Percentiles rank a stretch among this genome's conserved stretches.
Evolutionary conservation across 192 early-diverging fungal genomes (phyloP).

Genomic region (Lobulomyces angularis): DNA sequence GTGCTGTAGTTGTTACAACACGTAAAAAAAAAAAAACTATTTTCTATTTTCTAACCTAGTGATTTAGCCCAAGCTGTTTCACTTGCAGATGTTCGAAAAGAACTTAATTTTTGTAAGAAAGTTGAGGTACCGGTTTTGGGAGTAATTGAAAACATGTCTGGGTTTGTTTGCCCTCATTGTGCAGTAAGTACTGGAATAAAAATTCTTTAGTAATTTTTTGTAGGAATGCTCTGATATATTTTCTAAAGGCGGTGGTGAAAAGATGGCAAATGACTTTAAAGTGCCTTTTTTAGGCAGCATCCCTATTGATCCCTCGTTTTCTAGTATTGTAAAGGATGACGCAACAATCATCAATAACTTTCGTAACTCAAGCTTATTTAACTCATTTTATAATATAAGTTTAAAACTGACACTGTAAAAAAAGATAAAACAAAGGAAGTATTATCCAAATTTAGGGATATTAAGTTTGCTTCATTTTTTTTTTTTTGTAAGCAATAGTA

Average conservation of each 20-base stretch:
- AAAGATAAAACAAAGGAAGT: too few species aligned
- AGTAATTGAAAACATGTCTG: conserved; percentile 94
- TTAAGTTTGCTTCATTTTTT: conserved; percentile 1
- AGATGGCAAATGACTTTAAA: conserved; percentile 19
- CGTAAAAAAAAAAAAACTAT: conserved; percentile 66
- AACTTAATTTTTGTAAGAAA: conserved; percentile 91
- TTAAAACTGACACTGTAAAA: too few species aligned
- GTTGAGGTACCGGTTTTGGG: conserved; percentile 81
- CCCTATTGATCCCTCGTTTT: conserved; percentile 35
- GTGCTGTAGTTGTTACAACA: conserved; percentile 85
- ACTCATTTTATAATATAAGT: too few species aligned
- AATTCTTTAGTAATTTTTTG: conserved; percentile 1
- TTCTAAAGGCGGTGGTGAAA: conserved; percentile 37
- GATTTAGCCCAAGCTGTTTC: conserved; percentile 17
- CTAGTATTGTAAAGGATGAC: too few species aligned
- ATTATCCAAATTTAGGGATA: neutral
- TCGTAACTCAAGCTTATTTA: too few species aligned
- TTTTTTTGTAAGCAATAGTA: conserved; percentile 3
- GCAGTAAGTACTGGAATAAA: conserved; percentile 19
- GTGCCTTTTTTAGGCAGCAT: conserved; percentile 27
- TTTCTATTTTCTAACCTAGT: neutral
- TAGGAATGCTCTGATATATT: conserved; percentile 38
- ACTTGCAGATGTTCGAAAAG: conserved; percentile 83
- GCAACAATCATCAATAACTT: too few species aligned
- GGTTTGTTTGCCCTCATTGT: conserved; percentile 90